Base-by-base conservation (phyloP, 371 early-diverging fungal genomes). In the Blakeslea trispora region DNA sequence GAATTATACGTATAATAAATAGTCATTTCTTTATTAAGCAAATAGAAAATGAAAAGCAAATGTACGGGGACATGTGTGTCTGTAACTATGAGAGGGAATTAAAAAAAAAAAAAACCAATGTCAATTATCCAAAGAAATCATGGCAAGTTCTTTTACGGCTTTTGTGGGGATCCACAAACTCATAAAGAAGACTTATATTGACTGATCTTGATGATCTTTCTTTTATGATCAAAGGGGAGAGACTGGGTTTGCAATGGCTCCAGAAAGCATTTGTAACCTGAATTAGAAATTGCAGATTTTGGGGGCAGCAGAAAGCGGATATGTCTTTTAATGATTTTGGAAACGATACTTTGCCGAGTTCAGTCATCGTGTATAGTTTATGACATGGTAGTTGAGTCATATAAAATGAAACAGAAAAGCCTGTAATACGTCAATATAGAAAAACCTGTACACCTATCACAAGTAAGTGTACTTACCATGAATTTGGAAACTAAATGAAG, bases 121-220 rank as follows among this genome's bases (percentile, higher is more conserved):
- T 28, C 28, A 28, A 28, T 28, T 28, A 56, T 18, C 23, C 49
- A 42, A 41, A 40, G 23, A 40, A 39, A 47, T 39, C 40, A 31
- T 41, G 32, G 54, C 19, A 45, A 32, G 35, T 34, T 52, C 41
- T 42, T 42, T n/a, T 42, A 40, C 31, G 42, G 28, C 31, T 52
- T 52, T 52, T 52, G 53, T 52, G 53, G 18, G 44, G 53, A 32
- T 52, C 32, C 32, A 54, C 54, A 54, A 54, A 53, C 45, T 54
- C 46, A 54, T 54, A n/a, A 11, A 54, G 35, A 53, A 45, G 54
- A 23, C 46, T 54, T n/a, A 54, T 54, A 45, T 37, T 45, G 23
- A 45, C 45, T 3, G 54, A 35, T 17, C 24, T 35, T 54, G 45
- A 35, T 45, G 23, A 45, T 37, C 23, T 54, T 45, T 45, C 54